Conservation (phyloP, 2,329 filamentous ascomycete genomes). For the Diaporthe humulicola region DNA sequence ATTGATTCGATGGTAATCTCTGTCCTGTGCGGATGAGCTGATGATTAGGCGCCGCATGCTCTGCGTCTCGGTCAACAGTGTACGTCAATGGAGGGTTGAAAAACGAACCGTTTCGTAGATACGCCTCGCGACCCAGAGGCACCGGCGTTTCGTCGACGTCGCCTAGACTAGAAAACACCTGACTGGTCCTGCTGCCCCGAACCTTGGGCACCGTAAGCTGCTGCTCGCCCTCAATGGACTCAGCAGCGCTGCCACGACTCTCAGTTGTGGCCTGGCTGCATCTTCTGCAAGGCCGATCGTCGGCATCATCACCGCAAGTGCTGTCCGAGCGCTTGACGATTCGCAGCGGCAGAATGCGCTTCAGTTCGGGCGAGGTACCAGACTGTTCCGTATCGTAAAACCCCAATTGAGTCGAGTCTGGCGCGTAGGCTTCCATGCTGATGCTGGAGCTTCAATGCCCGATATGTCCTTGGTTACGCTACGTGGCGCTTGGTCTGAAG, state of each 20-base stretch:
- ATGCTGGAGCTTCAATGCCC: background rate
- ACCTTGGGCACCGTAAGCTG: conserved; percentile 54
- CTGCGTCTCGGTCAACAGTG: background rate
- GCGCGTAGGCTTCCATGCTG: conserved; percentile 52
- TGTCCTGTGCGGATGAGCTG: background rate
- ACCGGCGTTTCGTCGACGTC: conserved; percentile 26
- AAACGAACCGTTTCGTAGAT: conserved; percentile 24
- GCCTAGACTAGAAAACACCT: conserved; percentile 6
- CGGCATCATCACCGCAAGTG: conserved; percentile 35
- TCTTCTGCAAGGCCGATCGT: conserved; percentile 28
- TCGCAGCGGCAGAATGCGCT: conserved; percentile 59
- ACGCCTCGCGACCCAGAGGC: conserved; percentile 30
- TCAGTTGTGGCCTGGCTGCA: conserved; percentile 45
- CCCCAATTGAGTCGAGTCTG: conserved; percentile 48
- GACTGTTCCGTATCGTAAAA: conserved; percentile 46
- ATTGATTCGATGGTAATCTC: conserved; percentile 4
- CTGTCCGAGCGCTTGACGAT: conserved; percentile 59
- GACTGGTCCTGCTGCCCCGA: conserved; percentile 43
- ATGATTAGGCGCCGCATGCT: background rate
- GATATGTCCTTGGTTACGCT: conserved; percentile 5
- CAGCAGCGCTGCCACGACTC: conserved; percentile 43
- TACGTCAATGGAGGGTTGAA: background rate
- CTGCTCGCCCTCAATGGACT: conserved; percentile 42
- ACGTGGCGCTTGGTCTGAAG: background rate
- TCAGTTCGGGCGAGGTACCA: conserved; percentile 26